Base-by-base conservation (phyloP, 176 grass and related monocot genomes). In the Phyllostachys edulis region DNA sequence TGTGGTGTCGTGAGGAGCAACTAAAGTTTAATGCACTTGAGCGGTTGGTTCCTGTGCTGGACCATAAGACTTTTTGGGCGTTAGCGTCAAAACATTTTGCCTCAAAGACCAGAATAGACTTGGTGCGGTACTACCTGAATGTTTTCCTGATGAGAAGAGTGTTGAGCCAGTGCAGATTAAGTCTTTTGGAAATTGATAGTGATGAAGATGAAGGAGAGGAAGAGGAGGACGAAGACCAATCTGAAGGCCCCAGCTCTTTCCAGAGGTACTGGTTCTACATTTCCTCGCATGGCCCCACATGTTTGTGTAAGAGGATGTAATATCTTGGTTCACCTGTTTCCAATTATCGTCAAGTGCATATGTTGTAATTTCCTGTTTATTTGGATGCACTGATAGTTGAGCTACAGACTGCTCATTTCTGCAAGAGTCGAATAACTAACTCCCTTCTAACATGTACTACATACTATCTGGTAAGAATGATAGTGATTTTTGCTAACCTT, bases 101-200 rank as follows among this genome's bases (percentile, higher is more conserved):
- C 63, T 84, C 89, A 51, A 94, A 85, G 84, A 82, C 75, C 71
- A 86, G 70, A 49, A 77, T 36, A 83, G 85, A 92, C 75, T 84
- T 96, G 81, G 71, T 94, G 80, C 84, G 50, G 45, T 99, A 99
- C 61, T 99, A 92, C 86, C 86, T 96, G 83, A 99, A 99, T 80
- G 97, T 99, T 75, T 94, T 89, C 84, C 66, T 96, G 79, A 85
- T 92, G 73, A 95, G 91, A 88, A 87, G 86, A 85, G 91, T 96
- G 45, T 86, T 80, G 40, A 87, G 69, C 69, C 87, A 90, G 52
- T 96, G 97, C 84, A 88, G 91, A 75, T 36, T 81, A 49, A 83
- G 75, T 71, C 91, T 88, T 71, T 51, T 82, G 76, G 87, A 91
- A 63, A 87, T 93, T 75, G 89, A 99, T 45, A 93, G 91, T 49